Evolutionary conservation across 169 alveolate species (phyloP).

Genomic region (Plasmodium fragile): DNA sequence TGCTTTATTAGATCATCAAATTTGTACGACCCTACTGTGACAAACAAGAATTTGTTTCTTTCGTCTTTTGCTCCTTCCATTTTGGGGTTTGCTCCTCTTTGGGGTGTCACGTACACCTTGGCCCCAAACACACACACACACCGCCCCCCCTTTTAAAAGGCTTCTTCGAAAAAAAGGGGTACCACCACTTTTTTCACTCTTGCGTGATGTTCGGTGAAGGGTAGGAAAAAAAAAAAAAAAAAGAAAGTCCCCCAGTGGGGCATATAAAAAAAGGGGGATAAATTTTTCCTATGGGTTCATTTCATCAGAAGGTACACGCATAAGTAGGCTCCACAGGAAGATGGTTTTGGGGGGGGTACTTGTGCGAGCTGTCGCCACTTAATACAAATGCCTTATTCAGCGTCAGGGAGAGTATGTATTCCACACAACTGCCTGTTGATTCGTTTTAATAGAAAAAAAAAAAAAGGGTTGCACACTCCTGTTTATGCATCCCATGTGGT

Average conservation of each 20-base stretch:
- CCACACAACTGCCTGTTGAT: background rate
- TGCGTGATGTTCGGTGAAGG: background rate
- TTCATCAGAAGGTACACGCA: background rate
- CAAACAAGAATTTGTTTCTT: slow-evolving; percentile 12
- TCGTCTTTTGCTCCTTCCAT: background rate
- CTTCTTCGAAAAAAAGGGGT: background rate
- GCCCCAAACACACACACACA: background rate
- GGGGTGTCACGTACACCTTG: background rate
- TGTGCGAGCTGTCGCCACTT: background rate
- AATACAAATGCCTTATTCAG: background rate
- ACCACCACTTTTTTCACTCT: background rate
- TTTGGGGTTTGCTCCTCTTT: background rate
- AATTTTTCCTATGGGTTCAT: background rate
- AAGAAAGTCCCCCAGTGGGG: background rate
- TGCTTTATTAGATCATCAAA: slow-evolving; percentile 49
- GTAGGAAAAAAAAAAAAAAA: background rate
- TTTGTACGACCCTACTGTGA: slow-evolving; percentile 57
- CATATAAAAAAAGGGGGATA: background rate
- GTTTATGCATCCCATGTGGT: no score
- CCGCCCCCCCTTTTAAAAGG: background rate
- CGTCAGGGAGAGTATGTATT: background rate
- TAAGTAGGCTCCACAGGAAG: background rate
- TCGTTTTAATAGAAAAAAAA: background rate
- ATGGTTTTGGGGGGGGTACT: background rate
- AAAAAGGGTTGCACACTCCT: background rate